A percentile compares a stretch with the other conserved stretches of the same genome.
Conservation (phyloP, 768 basidiomycete genomes). For the Suillus placidus region DNA sequence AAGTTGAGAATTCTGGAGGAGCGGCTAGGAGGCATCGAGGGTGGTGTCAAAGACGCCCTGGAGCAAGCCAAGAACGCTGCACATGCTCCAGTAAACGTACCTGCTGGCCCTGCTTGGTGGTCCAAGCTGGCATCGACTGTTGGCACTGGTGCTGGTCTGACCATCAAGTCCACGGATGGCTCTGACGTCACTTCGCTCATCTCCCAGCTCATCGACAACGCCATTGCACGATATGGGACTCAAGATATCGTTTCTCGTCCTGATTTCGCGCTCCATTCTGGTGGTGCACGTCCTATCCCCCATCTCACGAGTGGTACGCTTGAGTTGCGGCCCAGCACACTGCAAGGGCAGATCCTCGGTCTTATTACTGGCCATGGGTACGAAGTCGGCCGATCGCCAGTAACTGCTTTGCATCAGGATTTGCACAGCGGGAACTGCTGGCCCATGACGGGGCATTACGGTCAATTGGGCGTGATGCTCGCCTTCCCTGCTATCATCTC, state of each 20-base stretch:
- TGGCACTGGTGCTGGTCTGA: constrained; percentile 49
- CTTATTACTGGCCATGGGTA: constrained; percentile 63
- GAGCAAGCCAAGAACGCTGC: constrained; percentile 57
- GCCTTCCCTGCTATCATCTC: constrained; percentile 57
- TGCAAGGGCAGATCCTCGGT: constrained; percentile 52
- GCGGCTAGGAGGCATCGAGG: constrained; percentile 61
- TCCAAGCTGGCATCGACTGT: constrained; percentile 56
- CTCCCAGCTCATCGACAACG: constrained; percentile 67
- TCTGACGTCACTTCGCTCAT: constrained; percentile 74
- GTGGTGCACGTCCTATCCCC: constrained; percentile 81
- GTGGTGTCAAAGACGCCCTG: constrained; percentile 70
- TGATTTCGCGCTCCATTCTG: constrained; percentile 85
- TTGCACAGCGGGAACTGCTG: constrained; percentile 86
- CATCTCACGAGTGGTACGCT: constrained; percentile 81
- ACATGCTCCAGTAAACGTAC: constrained; percentile 38
- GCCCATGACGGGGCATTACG: constrained; percentile 81
- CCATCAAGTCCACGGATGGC: constrained; percentile 75
- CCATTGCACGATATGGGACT: constrained; percentile 60
- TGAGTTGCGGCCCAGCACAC: constrained; percentile 57
- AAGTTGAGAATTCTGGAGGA: constrained; percentile 63
- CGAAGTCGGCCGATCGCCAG: constrained; percentile 77
- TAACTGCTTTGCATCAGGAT: constrained; percentile 88
- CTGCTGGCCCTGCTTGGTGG: constrained; percentile 66
- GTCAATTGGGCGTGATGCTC: constrained; percentile 83
- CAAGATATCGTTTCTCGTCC: constrained; percentile 82